These are phyloP conservation scores for Eimeria sp. DNA, from an alignment of 169 alveolate genomes.

Conservation along the genomic window DNA sequence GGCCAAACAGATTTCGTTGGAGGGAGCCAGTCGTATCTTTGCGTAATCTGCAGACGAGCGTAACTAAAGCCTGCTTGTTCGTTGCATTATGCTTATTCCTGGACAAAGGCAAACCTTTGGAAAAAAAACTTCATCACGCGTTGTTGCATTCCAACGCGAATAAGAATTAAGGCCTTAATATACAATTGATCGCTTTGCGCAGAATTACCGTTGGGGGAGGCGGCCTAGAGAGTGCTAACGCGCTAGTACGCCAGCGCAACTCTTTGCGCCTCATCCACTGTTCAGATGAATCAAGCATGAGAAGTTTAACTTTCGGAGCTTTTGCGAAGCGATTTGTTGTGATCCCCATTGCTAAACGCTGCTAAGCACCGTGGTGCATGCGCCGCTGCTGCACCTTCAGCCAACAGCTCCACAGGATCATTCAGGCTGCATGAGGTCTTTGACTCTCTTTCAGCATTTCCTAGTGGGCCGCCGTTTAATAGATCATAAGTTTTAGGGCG, in stretches of 20 bases:
- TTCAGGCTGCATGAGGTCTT: slow-evolving; percentile 41
- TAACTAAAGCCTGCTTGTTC: not conserved
- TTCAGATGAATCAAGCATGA: not conserved
- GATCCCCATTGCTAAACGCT: not conserved
- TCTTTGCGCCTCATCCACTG: not conserved
- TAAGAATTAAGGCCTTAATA: not conserved
- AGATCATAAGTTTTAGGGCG: not conserved
- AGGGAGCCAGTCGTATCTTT: not conserved
- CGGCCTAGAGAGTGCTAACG: not conserved
- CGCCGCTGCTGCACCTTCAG: slow-evolving; percentile 62
- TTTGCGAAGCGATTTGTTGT: not conserved
- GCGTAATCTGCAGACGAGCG: not conserved
- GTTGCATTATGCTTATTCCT: not conserved
- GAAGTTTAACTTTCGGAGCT: not conserved
- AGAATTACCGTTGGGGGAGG: not conserved
- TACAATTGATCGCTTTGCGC: not conserved
- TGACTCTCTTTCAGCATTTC: not conserved
- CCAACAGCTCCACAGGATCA: not conserved
- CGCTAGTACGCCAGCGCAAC: not conserved
- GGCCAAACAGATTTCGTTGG: not conserved
- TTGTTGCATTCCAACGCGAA: not conserved
- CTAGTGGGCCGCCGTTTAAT: not conserved
- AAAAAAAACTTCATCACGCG: not conserved
- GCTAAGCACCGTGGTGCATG: slow-evolving; percentile 10
- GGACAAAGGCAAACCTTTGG: not conserved